These are phyloP conservation scores for Penicillium verrucosum DNA, from an alignment of 2,329 filamentous ascomycete species.

Conservation along the genomic window DNA sequence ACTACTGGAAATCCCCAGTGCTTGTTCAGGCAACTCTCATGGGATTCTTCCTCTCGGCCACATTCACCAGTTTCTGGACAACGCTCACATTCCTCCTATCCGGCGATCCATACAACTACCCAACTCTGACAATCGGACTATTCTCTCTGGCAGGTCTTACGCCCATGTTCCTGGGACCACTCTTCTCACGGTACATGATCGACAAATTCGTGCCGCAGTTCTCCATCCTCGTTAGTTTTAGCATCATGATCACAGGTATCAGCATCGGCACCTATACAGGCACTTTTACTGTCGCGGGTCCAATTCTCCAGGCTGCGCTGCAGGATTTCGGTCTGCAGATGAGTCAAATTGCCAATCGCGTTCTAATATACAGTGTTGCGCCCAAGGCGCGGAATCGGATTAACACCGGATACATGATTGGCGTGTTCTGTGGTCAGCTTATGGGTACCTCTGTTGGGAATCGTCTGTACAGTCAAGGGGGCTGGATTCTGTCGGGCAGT, in stretches of 20 bases:
- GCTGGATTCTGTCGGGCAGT: conserved; percentile 57
- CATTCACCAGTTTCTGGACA: conserved; percentile 68
- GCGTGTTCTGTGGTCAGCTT: conserved; percentile 70
- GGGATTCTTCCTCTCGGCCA: conserved; percentile 58
- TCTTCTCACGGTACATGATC: conserved; percentile 68
- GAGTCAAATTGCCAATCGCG: conserved; percentile 65
- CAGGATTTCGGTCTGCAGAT: conserved; percentile 72
- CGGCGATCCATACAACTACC: conserved; percentile 65
- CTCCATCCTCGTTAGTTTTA: conserved; percentile 61
- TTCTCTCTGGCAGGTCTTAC: conserved; percentile 75
- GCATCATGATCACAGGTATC: conserved; percentile 59
- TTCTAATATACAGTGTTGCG: conserved; percentile 67
- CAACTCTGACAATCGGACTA: conserved; percentile 66
- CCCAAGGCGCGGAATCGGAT: conserved; percentile 70
- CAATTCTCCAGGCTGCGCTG: conserved; percentile 67
- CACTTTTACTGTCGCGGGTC: conserved; percentile 63
- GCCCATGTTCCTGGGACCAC: conserved; percentile 63
- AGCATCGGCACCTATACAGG: conserved; percentile 68
- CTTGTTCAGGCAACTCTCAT: conserved; percentile 68
- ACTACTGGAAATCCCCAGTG: conserved; percentile 64
- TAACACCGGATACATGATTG: conserved; percentile 80
- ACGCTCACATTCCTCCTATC: conserved; percentile 77
- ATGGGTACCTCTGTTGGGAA: conserved; percentile 64
- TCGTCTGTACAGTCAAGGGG: conserved; percentile 53
- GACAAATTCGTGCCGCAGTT: conserved; percentile 68